Base-by-base conservation (phyloP, 2,329 filamentous ascomycete genomes). In the Lachnellula arida region DNA sequence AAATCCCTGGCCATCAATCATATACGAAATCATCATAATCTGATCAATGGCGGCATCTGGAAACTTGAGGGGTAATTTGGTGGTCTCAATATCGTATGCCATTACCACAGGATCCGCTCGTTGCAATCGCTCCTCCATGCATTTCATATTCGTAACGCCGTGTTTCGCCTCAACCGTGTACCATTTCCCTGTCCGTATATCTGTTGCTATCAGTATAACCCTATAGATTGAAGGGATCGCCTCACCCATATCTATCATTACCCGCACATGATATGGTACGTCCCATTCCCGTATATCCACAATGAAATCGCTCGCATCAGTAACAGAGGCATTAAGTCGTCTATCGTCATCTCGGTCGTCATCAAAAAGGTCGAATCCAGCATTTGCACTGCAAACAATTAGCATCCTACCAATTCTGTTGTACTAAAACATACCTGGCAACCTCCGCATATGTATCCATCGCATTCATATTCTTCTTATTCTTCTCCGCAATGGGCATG, bases 11-110 rank as follows among this genome's bases (percentile, higher is more conserved):
- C 94, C 95, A 66, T 99, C 94, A 67, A 99, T 97, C 95, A 99
- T 99, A 77, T 99, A 99, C 34, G 95, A 99, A 71, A 99, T 93
- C 94, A 99, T 99, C 92, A 99, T 99, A 69, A 99, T 88, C 71
- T 96, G 93, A 74, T 99, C 94, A 60, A 96, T 87, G 4, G 91
- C 82, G 1, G 94, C 87, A 70, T 99, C 95, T 25, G 94, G 95
- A 65, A 99, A 99, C 72, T 99, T 99, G 53, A 99, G 78, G 1
- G 95, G 94, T 15, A 94, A 78, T 70, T 99, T 99, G 5, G 90
- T 93, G 2, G 94, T 99, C 74, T 99, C 94, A 68, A 99, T 99
- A 84, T 99, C 94, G 74, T 87, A 99, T n/a, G 94, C 94, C 81
- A 99, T 88, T 19, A 99, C 89, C n/a, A 97, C 89, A 1, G 94